phyloP scores from a whole-genome alignment of 2,329 filamentous ascomycete species.

The Fusarium caatingaense region DNA sequence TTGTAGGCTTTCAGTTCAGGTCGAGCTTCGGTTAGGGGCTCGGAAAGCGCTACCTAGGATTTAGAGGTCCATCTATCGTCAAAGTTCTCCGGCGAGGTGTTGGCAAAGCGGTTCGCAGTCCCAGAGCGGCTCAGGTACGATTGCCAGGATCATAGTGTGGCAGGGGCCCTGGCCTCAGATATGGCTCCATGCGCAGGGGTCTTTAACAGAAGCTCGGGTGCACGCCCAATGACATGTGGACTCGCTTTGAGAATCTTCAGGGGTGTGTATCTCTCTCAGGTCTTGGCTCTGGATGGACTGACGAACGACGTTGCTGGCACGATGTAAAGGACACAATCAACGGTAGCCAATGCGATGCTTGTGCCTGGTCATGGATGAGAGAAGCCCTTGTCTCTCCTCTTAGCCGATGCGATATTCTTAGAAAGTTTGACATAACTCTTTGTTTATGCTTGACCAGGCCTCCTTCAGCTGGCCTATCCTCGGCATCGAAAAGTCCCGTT shows the following conservation, averaged over 20 bases:
- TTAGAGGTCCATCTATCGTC: slow-evolving; percentile 36
- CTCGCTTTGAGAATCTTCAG: slow-evolving; percentile 8
- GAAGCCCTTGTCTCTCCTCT: slow-evolving; percentile 10
- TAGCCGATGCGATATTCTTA: slow-evolving; percentile 26
- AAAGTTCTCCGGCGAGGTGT: slow-evolving; percentile 44
- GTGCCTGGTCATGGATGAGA: slow-evolving; percentile 34
- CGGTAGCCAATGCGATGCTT: slow-evolving; percentile 40
- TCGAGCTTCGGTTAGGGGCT: slow-evolving; percentile 28
- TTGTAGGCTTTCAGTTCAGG: slow-evolving; percentile 19
- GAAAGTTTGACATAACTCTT: slow-evolving; percentile 30
- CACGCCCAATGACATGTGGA: slow-evolving; percentile 32
- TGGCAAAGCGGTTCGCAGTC: slow-evolving; percentile 35
- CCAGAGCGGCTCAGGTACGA: slow-evolving; percentile 40
- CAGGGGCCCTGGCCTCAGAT: slow-evolving; percentile 23
- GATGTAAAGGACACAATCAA: slow-evolving; percentile 33
- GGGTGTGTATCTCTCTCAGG: slow-evolving; percentile 37
- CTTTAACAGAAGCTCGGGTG: slow-evolving; percentile 31
- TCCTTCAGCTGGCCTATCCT: slow-evolving; percentile 28
- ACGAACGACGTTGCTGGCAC: slow-evolving; percentile 37
- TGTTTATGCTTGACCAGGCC: slow-evolving; percentile 43
- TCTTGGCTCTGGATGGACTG: slow-evolving; percentile 40
- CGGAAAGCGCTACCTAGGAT: slow-evolving; percentile 27
- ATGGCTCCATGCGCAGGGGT: slow-evolving; percentile 29
- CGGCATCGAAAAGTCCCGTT: slow-evolving; percentile 6
- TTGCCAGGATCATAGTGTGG: slow-evolving; percentile 16